phyloP scores from a whole-genome alignment of 108 stramenopile species.

The Pseudonitzschia multistriata region DNA sequence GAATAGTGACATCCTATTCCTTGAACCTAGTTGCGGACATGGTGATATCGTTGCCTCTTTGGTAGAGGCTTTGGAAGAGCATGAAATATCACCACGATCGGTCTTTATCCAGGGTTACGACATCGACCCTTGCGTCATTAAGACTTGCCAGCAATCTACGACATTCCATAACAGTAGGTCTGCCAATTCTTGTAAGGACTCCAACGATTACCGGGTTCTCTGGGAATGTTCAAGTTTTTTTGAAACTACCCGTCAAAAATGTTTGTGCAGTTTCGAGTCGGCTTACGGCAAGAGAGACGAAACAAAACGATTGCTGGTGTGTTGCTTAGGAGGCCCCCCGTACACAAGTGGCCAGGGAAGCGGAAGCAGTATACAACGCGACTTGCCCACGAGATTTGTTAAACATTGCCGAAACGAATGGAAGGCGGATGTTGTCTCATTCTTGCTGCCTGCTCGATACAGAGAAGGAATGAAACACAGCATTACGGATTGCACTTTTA shows the following conservation, averaged over 20 bases:
- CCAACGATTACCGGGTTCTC: background rate
- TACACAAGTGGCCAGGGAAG: constrained; percentile 37
- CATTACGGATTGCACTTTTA: background rate
- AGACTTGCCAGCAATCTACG: background rate
- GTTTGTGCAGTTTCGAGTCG: background rate
- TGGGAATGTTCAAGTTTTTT: constrained; percentile 35
- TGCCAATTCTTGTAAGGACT: background rate
- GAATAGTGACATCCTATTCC: constrained; percentile 12
- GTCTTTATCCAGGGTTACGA: constrained; percentile 28
- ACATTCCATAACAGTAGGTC: background rate
- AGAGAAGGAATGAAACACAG: constrained; percentile 2
- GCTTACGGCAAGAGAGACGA: background rate
- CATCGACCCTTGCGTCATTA: constrained; percentile 30
- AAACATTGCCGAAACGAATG: constrained; percentile 37
- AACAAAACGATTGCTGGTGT: background rate
- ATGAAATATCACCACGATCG: background rate
- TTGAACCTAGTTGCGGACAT: constrained; percentile 45
- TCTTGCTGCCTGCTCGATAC: constrained; percentile 36
- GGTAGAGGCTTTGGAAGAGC: constrained; percentile 9
- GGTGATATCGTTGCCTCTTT: constrained; percentile 33
- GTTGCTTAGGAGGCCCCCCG: constrained; percentile 41
- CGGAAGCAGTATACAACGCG: constrained; percentile 15
- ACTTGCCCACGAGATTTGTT: constrained; percentile 33
- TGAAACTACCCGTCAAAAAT: constrained; percentile 6
- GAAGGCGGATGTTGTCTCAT: constrained; percentile 24